These are phyloP conservation scores for Spatholobus suberectus DNA, from an alignment of 306 rosid species.

Conservation along the genomic window DNA sequence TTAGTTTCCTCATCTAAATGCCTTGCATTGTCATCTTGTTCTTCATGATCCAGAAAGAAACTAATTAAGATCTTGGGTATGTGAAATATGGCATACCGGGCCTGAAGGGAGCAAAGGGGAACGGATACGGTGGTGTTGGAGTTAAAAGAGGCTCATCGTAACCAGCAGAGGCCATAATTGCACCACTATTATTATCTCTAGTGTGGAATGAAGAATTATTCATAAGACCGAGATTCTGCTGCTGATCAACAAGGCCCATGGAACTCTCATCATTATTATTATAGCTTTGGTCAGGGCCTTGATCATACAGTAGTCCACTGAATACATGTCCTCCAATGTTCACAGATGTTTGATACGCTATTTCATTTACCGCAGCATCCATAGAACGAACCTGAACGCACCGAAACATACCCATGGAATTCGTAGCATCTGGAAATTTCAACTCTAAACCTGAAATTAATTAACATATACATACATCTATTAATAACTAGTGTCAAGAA, in stretches of 20 bases:
- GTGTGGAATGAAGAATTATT: slow-evolving; percentile 19
- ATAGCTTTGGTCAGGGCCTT: slow-evolving; percentile 55
- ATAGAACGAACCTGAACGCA: slow-evolving; percentile 57
- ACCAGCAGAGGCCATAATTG: slow-evolving; percentile 21
- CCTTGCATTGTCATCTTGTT: background rate
- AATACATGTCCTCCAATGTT: slow-evolving; percentile 70
- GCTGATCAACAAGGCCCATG: slow-evolving; percentile 20
- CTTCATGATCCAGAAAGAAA: background rate
- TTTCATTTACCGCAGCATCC: slow-evolving; percentile 51
- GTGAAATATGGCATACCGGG: slow-evolving; percentile 62
- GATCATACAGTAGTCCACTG: slow-evolving; percentile 68
- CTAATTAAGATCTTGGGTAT: slow-evolving; percentile 45
- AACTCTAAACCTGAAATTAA: slow-evolving; percentile 45
- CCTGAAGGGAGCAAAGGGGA: slow-evolving; percentile 42
- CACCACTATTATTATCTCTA: background rate
- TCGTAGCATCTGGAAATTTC: slow-evolving; percentile 59
- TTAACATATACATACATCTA: background rate
- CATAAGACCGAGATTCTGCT: slow-evolving; percentile 39
- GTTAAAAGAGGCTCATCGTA: slow-evolving; percentile 28
- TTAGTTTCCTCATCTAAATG: background rate
- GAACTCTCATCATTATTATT: background rate
- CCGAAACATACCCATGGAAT: slow-evolving; percentile 52
- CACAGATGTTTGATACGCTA: slow-evolving; percentile 70
- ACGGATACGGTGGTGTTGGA: slow-evolving; percentile 28
- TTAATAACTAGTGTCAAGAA: background rate